phyloP scores from a whole-genome alignment of 73 alveolate genomes.

The Paramecium biaurelia region DNA sequence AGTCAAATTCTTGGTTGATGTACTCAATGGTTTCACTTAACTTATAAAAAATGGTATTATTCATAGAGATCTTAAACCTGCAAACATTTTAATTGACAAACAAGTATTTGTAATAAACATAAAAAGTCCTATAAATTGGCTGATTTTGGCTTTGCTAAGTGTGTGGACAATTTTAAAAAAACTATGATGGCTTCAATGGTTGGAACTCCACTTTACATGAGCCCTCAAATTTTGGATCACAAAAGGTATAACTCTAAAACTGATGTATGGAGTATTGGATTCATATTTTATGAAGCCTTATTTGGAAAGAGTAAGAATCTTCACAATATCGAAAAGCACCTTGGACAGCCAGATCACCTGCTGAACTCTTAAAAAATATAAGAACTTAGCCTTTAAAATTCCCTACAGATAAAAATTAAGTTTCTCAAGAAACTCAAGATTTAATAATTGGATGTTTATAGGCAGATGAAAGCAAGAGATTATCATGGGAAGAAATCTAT shows the following conservation, averaged over 20 bases:
- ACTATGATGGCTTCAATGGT: conserved; percentile 53
- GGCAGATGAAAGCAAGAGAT: conserved; percentile 58
- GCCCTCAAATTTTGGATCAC: conserved; percentile 91
- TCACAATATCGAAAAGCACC: not conserved
- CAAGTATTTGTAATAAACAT: not conserved
- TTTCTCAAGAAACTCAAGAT: conserved; percentile 50
- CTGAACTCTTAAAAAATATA: not conserved
- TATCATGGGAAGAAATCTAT: conserved; percentile 61
- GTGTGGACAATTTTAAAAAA: conserved; percentile 57
- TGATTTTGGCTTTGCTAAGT: conserved; percentile 65
- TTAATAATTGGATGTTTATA: conserved; percentile 44
- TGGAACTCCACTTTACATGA: conserved; percentile 81
- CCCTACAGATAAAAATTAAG: not conserved
- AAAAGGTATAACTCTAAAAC: conserved; percentile 89
- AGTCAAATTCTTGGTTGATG: conserved; percentile 51
- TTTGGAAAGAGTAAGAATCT: conserved; percentile 46
- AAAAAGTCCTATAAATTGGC: conserved; percentile 45
- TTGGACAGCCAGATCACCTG: conserved; percentile 52
- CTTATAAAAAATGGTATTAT: conserved; percentile 62
- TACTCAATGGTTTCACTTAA: conserved; percentile 45
- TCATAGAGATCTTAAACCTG: conserved; percentile 67
- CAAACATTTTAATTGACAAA: conserved; percentile 61
- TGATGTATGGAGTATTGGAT: conserved; percentile 97
- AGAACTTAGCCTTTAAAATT: conserved; percentile 27
- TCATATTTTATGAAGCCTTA: conserved; percentile 84